Conservation (phyloP, 176 grass and related monocot genomes). For the Cenchrus fungigraminus region DNA sequence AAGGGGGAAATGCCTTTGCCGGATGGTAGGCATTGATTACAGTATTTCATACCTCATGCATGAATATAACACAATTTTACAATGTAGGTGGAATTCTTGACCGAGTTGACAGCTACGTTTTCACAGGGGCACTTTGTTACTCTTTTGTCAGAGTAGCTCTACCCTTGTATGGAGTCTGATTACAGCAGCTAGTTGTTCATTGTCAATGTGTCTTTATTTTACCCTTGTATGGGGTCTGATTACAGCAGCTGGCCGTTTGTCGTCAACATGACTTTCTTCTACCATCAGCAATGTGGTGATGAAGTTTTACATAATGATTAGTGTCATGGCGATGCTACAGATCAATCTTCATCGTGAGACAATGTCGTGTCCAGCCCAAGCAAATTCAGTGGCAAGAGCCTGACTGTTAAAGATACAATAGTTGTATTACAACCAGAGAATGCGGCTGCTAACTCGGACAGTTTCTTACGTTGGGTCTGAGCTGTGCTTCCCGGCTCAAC, state of each 20-base stretch:
- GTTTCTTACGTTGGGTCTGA: constrained; percentile 1
- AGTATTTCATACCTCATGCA: not conserved
- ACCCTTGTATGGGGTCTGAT: constrained; percentile 77
- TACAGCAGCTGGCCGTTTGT: not conserved
- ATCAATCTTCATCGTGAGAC: constrained; percentile 1
- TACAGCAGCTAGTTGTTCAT: not conserved
- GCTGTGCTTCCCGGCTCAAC: not conserved
- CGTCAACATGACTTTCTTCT: not conserved
- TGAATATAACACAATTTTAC: constrained; percentile 33
- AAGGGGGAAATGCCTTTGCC: not conserved
- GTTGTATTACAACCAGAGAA: not conserved
- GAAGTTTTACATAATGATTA: not conserved
- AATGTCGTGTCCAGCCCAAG: not conserved
- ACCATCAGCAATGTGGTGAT: not conserved
- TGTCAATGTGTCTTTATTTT: constrained; percentile 12
- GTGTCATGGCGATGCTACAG: constrained; percentile 8
- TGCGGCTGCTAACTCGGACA: constrained; percentile 13
- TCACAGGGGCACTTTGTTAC: constrained; percentile 96
- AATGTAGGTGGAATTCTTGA: constrained; percentile 95
- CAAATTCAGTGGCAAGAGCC: not conserved
- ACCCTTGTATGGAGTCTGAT: constrained; percentile 76
- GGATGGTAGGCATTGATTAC: constrained; percentile 15
- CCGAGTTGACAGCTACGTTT: constrained; percentile 96
- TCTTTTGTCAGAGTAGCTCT: constrained; percentile 85
- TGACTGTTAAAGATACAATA: constrained; percentile 14